phyloP scores from a whole-genome alignment of 176 grass and related monocot genomes.

The maize (Zea mays) region DNA sequence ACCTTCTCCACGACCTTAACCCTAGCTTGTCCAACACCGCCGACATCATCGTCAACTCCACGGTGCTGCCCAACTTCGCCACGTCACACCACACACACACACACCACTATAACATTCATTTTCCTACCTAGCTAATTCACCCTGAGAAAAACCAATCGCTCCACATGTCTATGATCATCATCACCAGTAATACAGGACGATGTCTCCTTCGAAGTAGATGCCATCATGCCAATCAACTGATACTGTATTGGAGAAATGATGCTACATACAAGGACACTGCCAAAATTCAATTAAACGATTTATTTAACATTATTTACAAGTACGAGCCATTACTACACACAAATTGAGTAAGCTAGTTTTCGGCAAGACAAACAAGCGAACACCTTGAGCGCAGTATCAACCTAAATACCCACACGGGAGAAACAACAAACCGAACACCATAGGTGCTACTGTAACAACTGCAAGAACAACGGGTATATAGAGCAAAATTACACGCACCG shows the following conservation, averaged over 20 bases:
- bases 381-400: slow-evolving; percentile 7
- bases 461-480: not conserved
- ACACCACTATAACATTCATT: not conserved
- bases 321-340: not conserved
- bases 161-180: not conserved
- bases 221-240: not conserved
- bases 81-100: not conserved
- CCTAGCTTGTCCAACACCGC: too few species aligned
- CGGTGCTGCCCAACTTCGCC: too few species aligned
- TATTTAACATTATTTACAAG: not conserved
- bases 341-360: not conserved
- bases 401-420: not conserved
- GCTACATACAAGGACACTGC: not conserved
- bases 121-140: not conserved
- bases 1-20: too few species aligned
- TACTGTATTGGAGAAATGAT: not conserved
- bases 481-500: slow-evolving; percentile 38
- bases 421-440: slow-evolving; percentile 39
- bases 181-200: not conserved
- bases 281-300: not conserved
- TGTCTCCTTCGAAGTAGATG: not conserved
- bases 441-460: not conserved
- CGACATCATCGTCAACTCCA: too few species aligned
- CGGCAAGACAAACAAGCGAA: slow-evolving; percentile 18
- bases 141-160: not conserved